Conservation (phyloP, 352 stramenopile species). For the Phytophthora tentaculata region DNA sequence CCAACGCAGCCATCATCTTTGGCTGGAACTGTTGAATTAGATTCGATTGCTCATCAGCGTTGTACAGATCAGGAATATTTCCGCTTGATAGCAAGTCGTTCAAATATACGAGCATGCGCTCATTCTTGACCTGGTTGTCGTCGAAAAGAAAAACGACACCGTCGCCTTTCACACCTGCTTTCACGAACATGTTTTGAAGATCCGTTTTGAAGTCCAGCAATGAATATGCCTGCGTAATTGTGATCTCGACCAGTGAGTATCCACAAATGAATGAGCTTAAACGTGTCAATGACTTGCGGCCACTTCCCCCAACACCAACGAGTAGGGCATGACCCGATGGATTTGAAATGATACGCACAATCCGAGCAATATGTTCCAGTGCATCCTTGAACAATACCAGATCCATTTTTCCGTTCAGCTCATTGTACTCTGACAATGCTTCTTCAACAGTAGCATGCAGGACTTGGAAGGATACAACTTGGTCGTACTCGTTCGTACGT, state of each 20-base stretch:
- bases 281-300: conserved; percentile 93
- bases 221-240: conserved; percentile 91
- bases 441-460: conserved; percentile 86
- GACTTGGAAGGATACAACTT: conserved; percentile 76
- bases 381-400: conserved; percentile 97
- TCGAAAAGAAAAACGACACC: conserved; percentile 92
- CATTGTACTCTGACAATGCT: conserved; percentile 94
- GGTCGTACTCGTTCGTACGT: conserved; percentile 92
- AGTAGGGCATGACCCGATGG: conserved; percentile 94
- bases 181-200: conserved; percentile 90
- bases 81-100: conserved; percentile 94
- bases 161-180: conserved; percentile 93
- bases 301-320: conserved; percentile 93
- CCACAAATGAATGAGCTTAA: conserved; percentile 93
- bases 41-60: conserved; percentile 88
- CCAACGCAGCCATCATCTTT: conserved; percentile 81
- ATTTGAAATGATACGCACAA: conserved; percentile 95
- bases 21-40: conserved; percentile 90
- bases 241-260: conserved; percentile 89
- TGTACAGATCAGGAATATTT: conserved; percentile 94
- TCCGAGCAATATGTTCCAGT: conserved; percentile 94
- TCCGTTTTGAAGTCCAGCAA: conserved; percentile 96
- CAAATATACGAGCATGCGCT: conserved; percentile 95
- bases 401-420: conserved; percentile 93
- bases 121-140: conserved; percentile 95